Evolutionary conservation across 2,329 filamentous ascomycete species (phyloP).

Genomic region (Pseudocercospora musae): DNA sequence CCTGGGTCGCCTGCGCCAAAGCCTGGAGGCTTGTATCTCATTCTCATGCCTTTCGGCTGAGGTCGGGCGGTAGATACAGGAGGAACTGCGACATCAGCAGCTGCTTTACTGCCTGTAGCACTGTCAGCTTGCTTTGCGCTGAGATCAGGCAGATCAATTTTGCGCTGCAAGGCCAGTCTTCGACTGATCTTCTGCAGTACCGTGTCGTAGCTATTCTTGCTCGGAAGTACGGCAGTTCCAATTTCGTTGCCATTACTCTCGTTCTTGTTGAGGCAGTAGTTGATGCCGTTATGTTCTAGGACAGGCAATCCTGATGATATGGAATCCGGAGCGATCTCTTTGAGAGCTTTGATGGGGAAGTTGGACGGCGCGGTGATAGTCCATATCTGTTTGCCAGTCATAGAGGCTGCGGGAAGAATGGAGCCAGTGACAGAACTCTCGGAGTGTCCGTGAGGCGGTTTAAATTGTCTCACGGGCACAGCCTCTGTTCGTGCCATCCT

Average conservation of each 20-base stretch:
- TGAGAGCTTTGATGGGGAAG: conserved; percentile 64
- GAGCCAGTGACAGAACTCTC: conserved; percentile 47
- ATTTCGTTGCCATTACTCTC: conserved; percentile 13
- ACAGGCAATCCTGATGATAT: conserved; percentile 53
- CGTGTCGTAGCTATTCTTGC: conserved; percentile 29
- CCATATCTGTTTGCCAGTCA: conserved; percentile 73
- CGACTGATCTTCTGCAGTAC: conserved; percentile 52
- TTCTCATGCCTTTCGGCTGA: conserved; percentile 65
- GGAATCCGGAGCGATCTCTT: conserved; percentile 61
- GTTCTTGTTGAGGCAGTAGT: conserved; percentile 47
- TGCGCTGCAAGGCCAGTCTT: conserved; percentile 63
- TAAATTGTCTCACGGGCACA: conserved; percentile 25
- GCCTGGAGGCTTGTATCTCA: conserved; percentile 66
- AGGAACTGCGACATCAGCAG: conserved; percentile 45
- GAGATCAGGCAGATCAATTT: conserved; percentile 53
- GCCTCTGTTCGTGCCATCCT: neutral
- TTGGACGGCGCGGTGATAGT: conserved; percentile 72
- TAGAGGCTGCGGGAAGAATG: conserved; percentile 50
- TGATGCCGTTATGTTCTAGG: conserved; percentile 60
- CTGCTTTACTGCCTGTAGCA: conserved; percentile 40
- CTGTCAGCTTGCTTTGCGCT: conserved; percentile 41
- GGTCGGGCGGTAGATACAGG: conserved; percentile 55
- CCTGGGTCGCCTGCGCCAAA: conserved; percentile 46
- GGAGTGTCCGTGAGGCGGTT: conserved; percentile 46
- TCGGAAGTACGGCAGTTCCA: conserved; percentile 26